These are phyloP conservation scores for Aspergillus heteromorphus DNA, from an alignment of 495 filamentous ascomycete species.

Conservation along the genomic window DNA sequence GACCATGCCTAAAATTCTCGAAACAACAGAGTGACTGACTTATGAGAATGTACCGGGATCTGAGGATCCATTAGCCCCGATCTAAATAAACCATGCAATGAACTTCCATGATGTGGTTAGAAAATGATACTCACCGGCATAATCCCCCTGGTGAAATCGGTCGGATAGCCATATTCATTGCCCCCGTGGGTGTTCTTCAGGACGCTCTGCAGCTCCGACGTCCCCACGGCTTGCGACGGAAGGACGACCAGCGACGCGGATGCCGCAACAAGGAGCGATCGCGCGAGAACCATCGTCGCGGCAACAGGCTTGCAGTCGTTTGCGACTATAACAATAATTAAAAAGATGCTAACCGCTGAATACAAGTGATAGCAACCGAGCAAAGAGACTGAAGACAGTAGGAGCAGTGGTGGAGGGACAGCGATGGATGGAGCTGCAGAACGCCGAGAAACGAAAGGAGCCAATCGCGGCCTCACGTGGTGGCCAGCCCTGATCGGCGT, in stretches of 20 bases:
- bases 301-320: background rate
- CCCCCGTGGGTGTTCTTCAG: conserved; percentile 39
- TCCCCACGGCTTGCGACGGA: conserved; percentile 22
- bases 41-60: conserved; percentile 44
- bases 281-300: conserved; percentile 7
- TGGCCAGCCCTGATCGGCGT: background rate
- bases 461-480: conserved; percentile 9
- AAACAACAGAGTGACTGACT: conserved; percentile 21
- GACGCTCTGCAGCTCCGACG: conserved; percentile 36
- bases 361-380: too few relatives aligned
- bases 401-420: too few relatives aligned
- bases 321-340: too few relatives aligned
- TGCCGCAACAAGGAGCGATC: conserved; percentile 18
- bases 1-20: background rate
- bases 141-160: conserved; percentile 41
- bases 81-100: background rate
- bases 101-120: too few relatives aligned
- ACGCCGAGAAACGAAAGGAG: conserved; percentile 1
- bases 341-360: too few relatives aligned
- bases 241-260: conserved; percentile 23
- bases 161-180: conserved; percentile 40
- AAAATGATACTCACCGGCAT: conserved; percentile 42
- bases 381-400: too few relatives aligned
- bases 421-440: too few relatives aligned
- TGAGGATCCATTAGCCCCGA: conserved; percentile 17